Conservation (phyloP, 176 grass and related monocot species). For the Oryza glaberrima region DNA sequence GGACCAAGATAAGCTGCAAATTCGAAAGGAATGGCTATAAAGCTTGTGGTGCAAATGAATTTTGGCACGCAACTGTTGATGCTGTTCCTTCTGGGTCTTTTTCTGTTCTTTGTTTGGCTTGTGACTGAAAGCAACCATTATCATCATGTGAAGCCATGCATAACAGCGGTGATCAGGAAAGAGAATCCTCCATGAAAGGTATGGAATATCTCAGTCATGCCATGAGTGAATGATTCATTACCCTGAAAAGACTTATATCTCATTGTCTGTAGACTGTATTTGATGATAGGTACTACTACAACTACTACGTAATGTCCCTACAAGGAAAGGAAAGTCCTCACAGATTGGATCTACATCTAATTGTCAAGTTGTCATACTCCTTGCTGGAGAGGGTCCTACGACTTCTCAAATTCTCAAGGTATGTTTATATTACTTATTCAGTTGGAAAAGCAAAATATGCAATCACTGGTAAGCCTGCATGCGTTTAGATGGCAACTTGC, state of each 20-base stretch:
- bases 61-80: neutral
- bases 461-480: neutral
- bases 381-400: neutral
- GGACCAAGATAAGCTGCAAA: neutral
- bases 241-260: neutral
- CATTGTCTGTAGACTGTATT: neutral
- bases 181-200: neutral
- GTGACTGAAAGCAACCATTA: neutral
- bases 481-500: neutral
- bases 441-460: neutral
- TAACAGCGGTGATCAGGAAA: neutral
- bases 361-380: neutral
- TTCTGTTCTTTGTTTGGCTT: neutral
- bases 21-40: neutral
- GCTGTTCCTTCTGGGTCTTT: conserved; percentile 10
- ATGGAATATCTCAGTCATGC: neutral
- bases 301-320: neutral
- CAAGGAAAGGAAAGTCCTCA: neutral
- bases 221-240: conserved; percentile 30
- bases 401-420: neutral
- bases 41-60: neutral
- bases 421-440: neutral
- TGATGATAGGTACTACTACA: conserved; percentile 6
- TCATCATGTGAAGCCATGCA: neutral
- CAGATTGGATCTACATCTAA: conserved; percentile 28